phyloP scores from a whole-genome alignment of 768 basidiomycete species.

The Collybia sp. region DNA sequence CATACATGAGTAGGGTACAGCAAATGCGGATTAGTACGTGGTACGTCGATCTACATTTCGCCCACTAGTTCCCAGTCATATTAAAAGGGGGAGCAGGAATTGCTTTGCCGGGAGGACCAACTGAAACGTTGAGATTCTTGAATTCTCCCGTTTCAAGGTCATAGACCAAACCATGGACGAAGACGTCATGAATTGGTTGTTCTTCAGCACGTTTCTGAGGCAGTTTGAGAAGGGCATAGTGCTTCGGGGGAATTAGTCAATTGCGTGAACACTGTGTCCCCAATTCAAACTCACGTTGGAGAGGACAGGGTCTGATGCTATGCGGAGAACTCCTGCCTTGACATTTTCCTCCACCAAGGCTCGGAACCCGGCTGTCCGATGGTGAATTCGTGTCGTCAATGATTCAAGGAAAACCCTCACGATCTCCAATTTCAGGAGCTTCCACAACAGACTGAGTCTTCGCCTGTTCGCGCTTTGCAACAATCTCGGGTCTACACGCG shows the following conservation, averaged over 20 bases:
- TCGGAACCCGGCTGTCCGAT: constrained; percentile 12
- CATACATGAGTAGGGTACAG: no score
- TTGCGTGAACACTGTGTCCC: not conserved
- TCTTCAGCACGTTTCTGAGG: constrained; percentile 7
- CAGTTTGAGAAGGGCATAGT: constrained; percentile 15
- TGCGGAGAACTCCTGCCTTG: constrained; percentile 20
- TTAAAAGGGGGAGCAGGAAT: constrained; percentile 24
- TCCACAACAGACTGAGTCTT: constrained; percentile 5
- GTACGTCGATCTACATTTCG: no score
- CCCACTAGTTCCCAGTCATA: not conserved
- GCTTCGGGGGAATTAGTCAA: constrained; percentile 6
- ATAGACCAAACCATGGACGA: constrained; percentile 58
- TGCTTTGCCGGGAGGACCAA: constrained; percentile 29
- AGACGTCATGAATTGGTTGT: constrained; percentile 18
- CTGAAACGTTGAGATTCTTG: constrained; percentile 39
- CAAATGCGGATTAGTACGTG: no score
- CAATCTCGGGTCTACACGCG: constrained; percentile 12
- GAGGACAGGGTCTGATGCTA: constrained; percentile 22
- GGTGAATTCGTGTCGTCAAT: not conserved
- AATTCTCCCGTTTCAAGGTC: constrained; percentile 49
- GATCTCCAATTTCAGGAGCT: constrained; percentile 11
- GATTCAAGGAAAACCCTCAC: constrained; percentile 6
- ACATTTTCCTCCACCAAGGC: constrained; percentile 17
- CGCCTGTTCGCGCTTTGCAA: constrained; percentile 11
- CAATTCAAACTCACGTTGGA: constrained; percentile 15